Conservation (phyloP, 129 eudicot genomes). For the Saussurea involucrata region DNA sequence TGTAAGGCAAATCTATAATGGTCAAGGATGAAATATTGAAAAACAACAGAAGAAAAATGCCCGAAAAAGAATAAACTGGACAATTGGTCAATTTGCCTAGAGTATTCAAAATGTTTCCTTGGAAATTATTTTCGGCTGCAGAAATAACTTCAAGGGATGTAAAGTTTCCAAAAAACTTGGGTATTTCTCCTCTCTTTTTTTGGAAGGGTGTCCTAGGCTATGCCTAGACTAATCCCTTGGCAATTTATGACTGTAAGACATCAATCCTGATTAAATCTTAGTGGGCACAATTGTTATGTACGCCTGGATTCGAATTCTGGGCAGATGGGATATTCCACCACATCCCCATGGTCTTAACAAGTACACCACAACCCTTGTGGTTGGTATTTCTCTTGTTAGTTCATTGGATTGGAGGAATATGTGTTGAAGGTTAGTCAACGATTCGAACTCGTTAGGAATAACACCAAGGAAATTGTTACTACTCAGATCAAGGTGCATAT, state of each 20-base stretch:
- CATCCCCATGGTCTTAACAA: too few species aligned
- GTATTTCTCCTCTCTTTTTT: slow-evolving; percentile 20
- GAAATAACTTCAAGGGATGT: neutral
- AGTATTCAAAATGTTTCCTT: slow-evolving; percentile 11
- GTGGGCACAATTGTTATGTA: too few species aligned
- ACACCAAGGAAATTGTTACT: slow-evolving; percentile 5
- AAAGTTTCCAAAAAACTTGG: slow-evolving; percentile 14
- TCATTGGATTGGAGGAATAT: neutral
- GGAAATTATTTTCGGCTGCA: neutral
- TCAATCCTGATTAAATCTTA: too few species aligned
- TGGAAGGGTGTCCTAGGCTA: too few species aligned
- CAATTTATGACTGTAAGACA: too few species aligned
- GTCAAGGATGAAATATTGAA: slow-evolving; percentile 23
- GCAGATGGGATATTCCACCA: too few species aligned
- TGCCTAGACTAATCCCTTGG: too few species aligned
- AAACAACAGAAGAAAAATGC: slow-evolving; percentile 14
- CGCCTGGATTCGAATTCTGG: too few species aligned
- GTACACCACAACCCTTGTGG: too few species aligned
- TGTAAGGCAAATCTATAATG: neutral
- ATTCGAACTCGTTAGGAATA: slow-evolving; percentile 15
- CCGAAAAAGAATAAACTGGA: slow-evolving; percentile 4
- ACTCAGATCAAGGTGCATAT: slow-evolving; percentile 9
- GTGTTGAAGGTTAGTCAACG: slow-evolving; percentile 9
- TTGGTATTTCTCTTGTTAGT: too few species aligned
- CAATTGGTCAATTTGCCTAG: slow-evolving; percentile 5